Evolutionary conservation across 2,329 filamentous ascomycete species (phyloP), one percentile per base, ranked within the genome.

Genomic region (Penicillium sp.): DNA sequence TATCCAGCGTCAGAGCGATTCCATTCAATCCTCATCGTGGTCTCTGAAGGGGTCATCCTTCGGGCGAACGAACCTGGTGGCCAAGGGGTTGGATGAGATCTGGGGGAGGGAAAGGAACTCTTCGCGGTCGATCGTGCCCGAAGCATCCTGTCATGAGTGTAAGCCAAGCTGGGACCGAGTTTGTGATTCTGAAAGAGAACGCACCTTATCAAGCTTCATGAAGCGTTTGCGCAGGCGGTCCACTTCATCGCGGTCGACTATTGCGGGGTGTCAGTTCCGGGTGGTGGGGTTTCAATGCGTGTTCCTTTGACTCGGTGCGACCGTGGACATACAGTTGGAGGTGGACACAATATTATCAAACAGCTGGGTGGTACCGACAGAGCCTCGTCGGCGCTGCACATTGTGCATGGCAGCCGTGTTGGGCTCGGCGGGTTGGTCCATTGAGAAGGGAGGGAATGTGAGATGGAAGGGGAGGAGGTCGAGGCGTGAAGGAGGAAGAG

Each of bases 181-280:
- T 37, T 20, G 10, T 34, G n/a, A 11, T n/a, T 15, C 5, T 7
- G 12, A 17, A 25, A 28, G 3, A 10, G 0, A n/a, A 12, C 17
- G 37, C n/a, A 95, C 94, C 86, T 97, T 98, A 80, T 99, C 95
- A 61, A 99, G 83, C 81, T 99, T 99, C 94, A 98, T 98, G 75
- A 99, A 99, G 63, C 94, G 87, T 83, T 99, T 99, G 73, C 92
- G 87, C 75, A 99, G 84, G 72, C 95, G 87, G 76, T 98, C 95
- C 61, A 99, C 92, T 79, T 99, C 95, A 73, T 99, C 95, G 77
- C 91, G 89, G 82, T 99, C 91, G 83, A 99, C 94, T 98, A 71
- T 69, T 31, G 15, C 35, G 22, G 41, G 41, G 14, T 34, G 56
- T 66, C 47, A 62, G 60, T 41, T 41, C 37, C 35, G 17, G 22